Conservation (phyloP, 768 basidiomycete species). For the Amanita molliuscula region DNA sequence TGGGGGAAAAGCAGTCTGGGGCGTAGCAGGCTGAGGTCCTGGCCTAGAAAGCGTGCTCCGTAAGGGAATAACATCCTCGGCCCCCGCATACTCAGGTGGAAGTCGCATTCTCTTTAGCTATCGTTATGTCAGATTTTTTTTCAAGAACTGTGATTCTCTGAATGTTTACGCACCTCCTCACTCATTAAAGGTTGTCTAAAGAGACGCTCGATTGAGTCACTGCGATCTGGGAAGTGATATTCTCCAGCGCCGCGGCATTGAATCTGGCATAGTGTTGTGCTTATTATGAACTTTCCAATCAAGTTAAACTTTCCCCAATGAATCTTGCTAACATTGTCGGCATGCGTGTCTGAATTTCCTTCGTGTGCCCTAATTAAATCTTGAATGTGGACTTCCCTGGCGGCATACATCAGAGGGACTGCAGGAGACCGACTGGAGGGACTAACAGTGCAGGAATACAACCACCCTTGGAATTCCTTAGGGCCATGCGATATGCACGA, state of each 20-base stretch:
- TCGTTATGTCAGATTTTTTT: not conserved
- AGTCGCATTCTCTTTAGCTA: slow-evolving; percentile 3
- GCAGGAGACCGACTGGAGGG: slow-evolving; percentile 5
- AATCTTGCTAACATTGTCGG: slow-evolving; percentile 57
- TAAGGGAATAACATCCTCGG: not conserved
- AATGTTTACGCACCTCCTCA: slow-evolving; percentile 37
- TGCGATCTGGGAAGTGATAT: slow-evolving; percentile 52
- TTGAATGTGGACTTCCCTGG: slow-evolving; percentile 83
- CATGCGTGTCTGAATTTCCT: slow-evolving; percentile 65
- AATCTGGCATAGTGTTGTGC: slow-evolving; percentile 68
- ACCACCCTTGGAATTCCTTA: slow-evolving; percentile 75
- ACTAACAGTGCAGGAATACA: slow-evolving; percentile 80
- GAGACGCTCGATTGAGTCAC: slow-evolving; percentile 37
- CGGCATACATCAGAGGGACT: slow-evolving; percentile 8
- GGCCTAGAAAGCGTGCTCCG: not conserved
- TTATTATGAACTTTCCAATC: slow-evolving; percentile 79
- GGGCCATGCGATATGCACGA: slow-evolving; percentile 82
- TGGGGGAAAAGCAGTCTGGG: not conserved
- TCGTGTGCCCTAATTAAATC: slow-evolving; percentile 85
- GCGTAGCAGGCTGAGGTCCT: not conserved
- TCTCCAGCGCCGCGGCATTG: slow-evolving; percentile 53
- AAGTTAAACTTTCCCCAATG: slow-evolving; percentile 97
- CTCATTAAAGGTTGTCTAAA: slow-evolving; percentile 58
- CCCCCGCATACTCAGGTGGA: not conserved
- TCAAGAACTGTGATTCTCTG: not conserved